Conservation (phyloP, 176 grass and related monocot species). For the Avena insularis region DNA sequence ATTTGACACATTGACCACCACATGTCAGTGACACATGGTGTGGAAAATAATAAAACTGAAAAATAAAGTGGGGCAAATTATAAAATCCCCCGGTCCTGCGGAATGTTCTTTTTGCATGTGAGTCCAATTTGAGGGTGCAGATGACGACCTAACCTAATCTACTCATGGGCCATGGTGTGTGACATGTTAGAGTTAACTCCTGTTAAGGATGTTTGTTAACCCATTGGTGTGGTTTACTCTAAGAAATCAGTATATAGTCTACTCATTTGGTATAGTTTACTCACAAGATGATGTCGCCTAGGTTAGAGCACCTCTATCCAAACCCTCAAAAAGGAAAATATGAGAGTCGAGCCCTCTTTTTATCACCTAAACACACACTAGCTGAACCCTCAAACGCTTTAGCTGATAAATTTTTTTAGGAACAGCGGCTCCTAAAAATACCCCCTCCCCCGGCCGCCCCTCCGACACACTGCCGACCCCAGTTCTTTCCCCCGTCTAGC, state of each 20-base stretch:
- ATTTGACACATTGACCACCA: too few relatives aligned
- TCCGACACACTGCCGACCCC: background rate
- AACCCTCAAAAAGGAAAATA: too few relatives aligned
- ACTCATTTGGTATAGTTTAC: background rate
- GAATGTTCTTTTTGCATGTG: background rate
- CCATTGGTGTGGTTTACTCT: background rate
- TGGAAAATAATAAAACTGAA: too few relatives aligned
- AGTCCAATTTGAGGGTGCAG: background rate
- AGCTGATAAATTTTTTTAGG: too few relatives aligned
- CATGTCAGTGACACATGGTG: too few relatives aligned
- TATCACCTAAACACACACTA: too few relatives aligned
- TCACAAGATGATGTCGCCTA: background rate
- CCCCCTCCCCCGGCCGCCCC: too few relatives aligned
- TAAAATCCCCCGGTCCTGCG: background rate
- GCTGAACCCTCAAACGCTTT: too few relatives aligned
- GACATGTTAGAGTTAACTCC: background rate
- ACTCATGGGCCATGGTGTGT: background rate
- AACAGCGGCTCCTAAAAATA: background rate
- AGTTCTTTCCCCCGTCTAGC: too few relatives aligned
- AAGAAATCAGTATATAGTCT: background rate
- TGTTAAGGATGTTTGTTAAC: background rate
- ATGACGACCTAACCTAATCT: conserved; percentile 8
- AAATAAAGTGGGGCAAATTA: too few relatives aligned
- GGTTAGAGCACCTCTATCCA: too few relatives aligned
- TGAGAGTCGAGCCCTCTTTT: too few relatives aligned